These are phyloP conservation scores for Fraxinus velutina DNA, from an alignment of 305 asterid species.

Conservation along the genomic window DNA sequence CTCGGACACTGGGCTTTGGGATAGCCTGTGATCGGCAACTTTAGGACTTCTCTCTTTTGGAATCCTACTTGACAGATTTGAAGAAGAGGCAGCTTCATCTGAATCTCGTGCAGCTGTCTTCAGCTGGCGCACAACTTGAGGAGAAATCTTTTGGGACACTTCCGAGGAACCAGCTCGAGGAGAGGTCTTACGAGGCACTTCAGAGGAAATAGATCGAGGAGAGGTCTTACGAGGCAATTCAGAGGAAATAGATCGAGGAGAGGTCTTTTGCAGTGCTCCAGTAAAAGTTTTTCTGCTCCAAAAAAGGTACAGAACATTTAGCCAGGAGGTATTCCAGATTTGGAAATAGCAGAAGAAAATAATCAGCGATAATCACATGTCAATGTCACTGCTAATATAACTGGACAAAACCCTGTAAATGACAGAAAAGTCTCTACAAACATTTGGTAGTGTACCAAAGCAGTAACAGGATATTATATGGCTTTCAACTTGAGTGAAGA, in stretches of 20 bases:
- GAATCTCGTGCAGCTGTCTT: conserved; percentile 46
- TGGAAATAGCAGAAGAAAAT: conserved; percentile 3
- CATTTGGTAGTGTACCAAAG: neutral
- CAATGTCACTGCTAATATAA: neutral
- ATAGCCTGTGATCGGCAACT: conserved; percentile 48
- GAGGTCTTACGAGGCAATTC: conserved; percentile 46
- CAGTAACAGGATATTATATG: neutral
- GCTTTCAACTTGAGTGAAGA: neutral
- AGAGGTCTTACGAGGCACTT: conserved; percentile 47
- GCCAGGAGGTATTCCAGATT: neutral
- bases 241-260: conserved; percentile 44
- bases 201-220: conserved; percentile 44
- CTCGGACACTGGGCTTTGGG: conserved; percentile 61
- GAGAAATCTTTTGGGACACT: conserved; percentile 47
- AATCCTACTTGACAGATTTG: conserved; percentile 41
- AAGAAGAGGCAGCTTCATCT: conserved; percentile 53
- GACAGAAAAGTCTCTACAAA: neutral
- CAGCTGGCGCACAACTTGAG: conserved; percentile 63
- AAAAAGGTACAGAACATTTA: neutral
- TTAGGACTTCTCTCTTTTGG: conserved; percentile 55
- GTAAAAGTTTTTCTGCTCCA: conserved; percentile 38
- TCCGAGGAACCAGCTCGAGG: conserved; percentile 50
- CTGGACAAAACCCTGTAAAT: neutral
- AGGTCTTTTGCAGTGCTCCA: conserved; percentile 41
- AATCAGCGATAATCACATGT: neutral